A percentile compares a stretch with the other conserved stretches of the same genome.
Evolutionary conservation across 2,329 filamentous ascomycete genomes (phyloP).

Genomic region (Bipolaris cookei): DNA sequence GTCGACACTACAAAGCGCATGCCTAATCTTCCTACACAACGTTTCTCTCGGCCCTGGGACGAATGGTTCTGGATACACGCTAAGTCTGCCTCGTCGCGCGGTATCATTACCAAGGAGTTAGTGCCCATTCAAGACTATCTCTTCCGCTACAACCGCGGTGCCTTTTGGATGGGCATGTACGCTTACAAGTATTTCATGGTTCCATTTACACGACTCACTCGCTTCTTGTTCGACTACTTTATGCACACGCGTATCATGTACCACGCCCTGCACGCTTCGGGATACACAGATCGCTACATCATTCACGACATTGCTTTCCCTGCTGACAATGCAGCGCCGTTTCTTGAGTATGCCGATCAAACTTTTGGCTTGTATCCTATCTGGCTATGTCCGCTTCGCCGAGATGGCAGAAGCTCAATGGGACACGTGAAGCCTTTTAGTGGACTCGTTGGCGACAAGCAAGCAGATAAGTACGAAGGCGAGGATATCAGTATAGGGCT

Average conservation of each 20-base stretch:
- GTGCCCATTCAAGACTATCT: constrained; percentile 62
- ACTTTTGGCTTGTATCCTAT: constrained; percentile 61
- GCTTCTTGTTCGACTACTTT: constrained; percentile 65
- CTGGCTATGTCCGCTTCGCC: constrained; percentile 63
- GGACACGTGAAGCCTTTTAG: constrained; percentile 30
- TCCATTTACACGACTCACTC: constrained; percentile 64
- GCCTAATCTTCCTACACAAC: constrained; percentile 31
- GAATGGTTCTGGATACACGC: constrained; percentile 79
- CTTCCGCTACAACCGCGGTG: constrained; percentile 68
- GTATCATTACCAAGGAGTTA: constrained; percentile 41
- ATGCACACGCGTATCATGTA: constrained; percentile 70
- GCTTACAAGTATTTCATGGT: constrained; percentile 65
- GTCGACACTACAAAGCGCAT: constrained; percentile 51
- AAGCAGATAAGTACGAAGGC: constrained; percentile 21
- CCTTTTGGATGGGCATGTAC: constrained; percentile 67
- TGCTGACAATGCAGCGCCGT: constrained; percentile 56
- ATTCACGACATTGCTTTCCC: constrained; percentile 70
- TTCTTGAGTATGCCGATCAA: constrained; percentile 59
- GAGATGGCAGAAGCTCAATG: constrained; percentile 41
- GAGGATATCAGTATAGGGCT: constrained; percentile 59
- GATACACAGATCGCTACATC: constrained; percentile 62
- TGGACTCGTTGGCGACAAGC: constrained; percentile 10
- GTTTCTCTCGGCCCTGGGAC: constrained; percentile 64
- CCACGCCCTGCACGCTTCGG: constrained; percentile 65
- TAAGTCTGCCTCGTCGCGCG: constrained; percentile 15